These are phyloP conservation scores for Nicotiana undulata DNA, from an alignment of 257 asterid species.

Conservation along the genomic window DNA sequence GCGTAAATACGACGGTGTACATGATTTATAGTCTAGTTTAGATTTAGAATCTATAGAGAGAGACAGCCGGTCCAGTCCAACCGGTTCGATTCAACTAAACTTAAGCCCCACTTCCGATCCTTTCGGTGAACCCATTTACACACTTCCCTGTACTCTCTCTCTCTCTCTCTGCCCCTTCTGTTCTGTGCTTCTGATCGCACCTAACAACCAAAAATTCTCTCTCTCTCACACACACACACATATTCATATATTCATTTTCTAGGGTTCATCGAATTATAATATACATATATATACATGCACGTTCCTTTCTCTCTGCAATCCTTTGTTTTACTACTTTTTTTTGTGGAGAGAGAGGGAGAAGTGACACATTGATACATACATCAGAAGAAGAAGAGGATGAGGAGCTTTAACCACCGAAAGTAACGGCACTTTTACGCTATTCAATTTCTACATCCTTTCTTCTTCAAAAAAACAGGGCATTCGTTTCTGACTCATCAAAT, in stretches of 20 bases:
- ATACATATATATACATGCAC: background rate
- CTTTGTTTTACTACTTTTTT: background rate
- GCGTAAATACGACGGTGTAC: no score
- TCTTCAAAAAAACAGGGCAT: background rate
- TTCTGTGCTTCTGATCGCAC: background rate
- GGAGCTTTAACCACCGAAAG: background rate
- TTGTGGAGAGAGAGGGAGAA: background rate
- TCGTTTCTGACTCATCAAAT: background rate
- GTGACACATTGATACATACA: background rate
- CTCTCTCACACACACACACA: no score
- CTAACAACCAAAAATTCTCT: background rate
- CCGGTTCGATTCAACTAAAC: background rate
- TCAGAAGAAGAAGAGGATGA: background rate
- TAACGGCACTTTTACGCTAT: background rate
- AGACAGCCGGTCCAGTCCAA: background rate
- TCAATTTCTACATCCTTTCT: background rate
- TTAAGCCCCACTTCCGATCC: background rate
- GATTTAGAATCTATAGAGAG: background rate
- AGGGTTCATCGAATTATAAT: slow-evolving; percentile 1
- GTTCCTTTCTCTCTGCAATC: slow-evolving; percentile 3
- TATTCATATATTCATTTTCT: background rate
- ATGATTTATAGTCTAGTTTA: background rate
- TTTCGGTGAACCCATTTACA: background rate
- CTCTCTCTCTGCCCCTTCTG: background rate
- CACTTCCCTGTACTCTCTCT: background rate